Base-by-base conservation (phyloP, 2,329 filamentous ascomycete genomes). In the Pseudopithomyces chartarum region DNA sequence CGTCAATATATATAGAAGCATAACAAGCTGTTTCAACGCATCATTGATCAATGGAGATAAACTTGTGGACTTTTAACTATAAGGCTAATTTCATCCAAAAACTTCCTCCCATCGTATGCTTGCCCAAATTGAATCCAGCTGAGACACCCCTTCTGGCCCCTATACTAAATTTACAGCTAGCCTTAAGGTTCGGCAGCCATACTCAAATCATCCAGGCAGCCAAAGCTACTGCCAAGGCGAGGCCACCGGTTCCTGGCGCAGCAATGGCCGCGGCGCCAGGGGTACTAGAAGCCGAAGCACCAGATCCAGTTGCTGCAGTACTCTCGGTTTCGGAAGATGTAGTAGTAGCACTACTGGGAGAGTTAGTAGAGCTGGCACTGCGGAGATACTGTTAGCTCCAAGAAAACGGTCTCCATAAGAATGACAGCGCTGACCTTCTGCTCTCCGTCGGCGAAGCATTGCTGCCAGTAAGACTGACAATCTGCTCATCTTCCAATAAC, bases 401-500 rank as follows among this genome's bases (percentile, higher is more conserved):
- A 12, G 32, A 6, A 19, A 10, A 19, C 17, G 20, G 23, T 17
- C 5, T 45, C 12, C 3, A 38, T n/a, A 7, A 20, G 12, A 2
- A 20, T n/a, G 15, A 12, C 6, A 34, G n/a, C 23, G 10, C 43
- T 39, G 46, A 56, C 42, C 32, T 40, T 29, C 11, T 26, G 29
- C 47, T 51, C 17, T 48, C 55, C 8, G 55, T 50, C 12, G 47
- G 19, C 20, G 22, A 40, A 5, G 22, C 22, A 12, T 22, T 40
- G 33, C 20, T 15, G 22, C 34, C 13, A 6, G 47, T 65, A 42
- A 63, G 44, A 42, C 52, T 54, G 26, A 59, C 59, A 46, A 66
- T 49, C 32, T 61, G 50, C 11, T 55, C 36, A 32, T 68, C 64
- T 19, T 61, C 57, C 20, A 62, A 34, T 38, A 68, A 38, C 46